Base-by-base conservation (phyloP, 2,329 filamentous ascomycete genomes). In the Pyricularia grisea region DNA sequence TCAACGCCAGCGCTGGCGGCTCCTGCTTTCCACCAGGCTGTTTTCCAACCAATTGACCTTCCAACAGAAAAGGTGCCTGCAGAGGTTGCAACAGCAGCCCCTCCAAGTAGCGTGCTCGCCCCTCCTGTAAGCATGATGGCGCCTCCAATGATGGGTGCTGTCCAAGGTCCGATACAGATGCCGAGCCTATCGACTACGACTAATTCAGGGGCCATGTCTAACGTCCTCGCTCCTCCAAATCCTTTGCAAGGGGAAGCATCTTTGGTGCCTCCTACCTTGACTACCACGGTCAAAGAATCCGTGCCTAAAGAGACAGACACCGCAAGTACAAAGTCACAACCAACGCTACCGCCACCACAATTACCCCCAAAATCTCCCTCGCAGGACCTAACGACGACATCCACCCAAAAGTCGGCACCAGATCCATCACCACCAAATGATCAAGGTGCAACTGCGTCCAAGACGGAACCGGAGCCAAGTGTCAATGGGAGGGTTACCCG, bases 401-500 rank as follows among this genome's bases (percentile, higher is more conserved):
- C 65, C 9, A 23, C 65, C 9, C 25, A 30, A 65, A 36, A 17
- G 20, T 4, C 20, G 12, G 30, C 30, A 67, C 11, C 27, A 11
- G 31, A 17, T 7, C 27, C 25, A 65, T 33, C 60, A 65, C 11
- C 31, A 25, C 7, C 60, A 11, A 33, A 42, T 33, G 64, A 66
- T 31, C 23, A 23, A n/a, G 20, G 7, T 27, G 11, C 33, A 33
- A 6, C 63, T 20, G 58, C 36, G 23, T 3, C 50, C 23, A 76
- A 76, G 23, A 72, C 76, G 10, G 71, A 65, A 31, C 68, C 71
- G 4, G 73, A 73, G 64, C 78, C 76, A n/a, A 75, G 74, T 23
- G 72, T 78, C 23, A 81, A 83, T 71, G 81, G 81, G 64, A 85
- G 84, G 72, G 84, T 88, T 65, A 84, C 86, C 70, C 83, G 85